Base-by-base conservation (phyloP, 1,284 basidiomycete genomes). In the Ceratobasidium sp. region DNA sequence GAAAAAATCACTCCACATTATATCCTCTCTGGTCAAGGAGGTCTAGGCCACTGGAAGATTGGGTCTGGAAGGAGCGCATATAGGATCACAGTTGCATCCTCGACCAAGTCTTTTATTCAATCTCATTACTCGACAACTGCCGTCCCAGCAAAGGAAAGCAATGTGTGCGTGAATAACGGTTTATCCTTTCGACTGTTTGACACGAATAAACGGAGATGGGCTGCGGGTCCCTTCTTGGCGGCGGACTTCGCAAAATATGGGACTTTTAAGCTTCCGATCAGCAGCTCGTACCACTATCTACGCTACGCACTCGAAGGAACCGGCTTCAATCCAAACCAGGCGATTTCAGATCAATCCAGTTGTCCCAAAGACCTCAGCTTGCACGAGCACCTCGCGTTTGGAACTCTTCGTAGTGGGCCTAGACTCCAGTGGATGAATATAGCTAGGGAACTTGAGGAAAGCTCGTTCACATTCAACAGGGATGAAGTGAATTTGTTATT, bases 391-490 rank as follows among this genome's bases (percentile, higher is more conserved):
- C 76, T 82, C 6, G 79, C 83, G 0, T 87, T 85, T 73, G 82
- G 82, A 0, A 78, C 79, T 41, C 73, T 87, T 35, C 84, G 86
- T 2, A 80, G 83, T 41, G 85, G 86, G 1, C 74, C 78, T 5
- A 76, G 76, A 0, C 75, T 87, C 0, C 86, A 87, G 55, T 87
- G 86, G 86, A 75, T 84, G 49, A 87, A 87, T 72, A 82, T 87
- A 14, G 76, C 81, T 7, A 79, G 82, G 28, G 85, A 84, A 73
- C 73, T 87, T 16, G 78, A 79, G 9, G 79, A 80, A 13, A 78
- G 80, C 38, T 74, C 75, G 0, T 75, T 87, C 41, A 81, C 78
- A 0, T 83, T 86, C 61, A 76, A 78, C 28, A 74, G 78, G 1
- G 78, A 80, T 2, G 84, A 82, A 28, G 84, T 87, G 0, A 79